Base-by-base conservation (phyloP, 2,329 filamentous ascomycete genomes). In the Colletotrichum spaethianum region DNA sequence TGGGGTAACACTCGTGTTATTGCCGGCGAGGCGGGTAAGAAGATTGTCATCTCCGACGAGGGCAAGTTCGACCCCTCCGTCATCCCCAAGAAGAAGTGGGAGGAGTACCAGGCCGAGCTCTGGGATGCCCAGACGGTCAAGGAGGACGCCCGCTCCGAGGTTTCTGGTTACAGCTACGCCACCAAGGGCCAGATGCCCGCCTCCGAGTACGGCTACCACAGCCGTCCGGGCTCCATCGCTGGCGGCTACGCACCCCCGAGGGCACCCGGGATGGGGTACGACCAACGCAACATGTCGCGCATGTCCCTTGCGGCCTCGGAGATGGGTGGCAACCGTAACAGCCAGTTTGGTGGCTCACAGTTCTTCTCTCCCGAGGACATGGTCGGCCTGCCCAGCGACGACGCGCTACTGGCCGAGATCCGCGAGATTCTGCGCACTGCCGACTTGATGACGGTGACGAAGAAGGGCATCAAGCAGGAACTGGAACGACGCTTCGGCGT, bases 1-100 rank as follows among this genome's bases (percentile, higher is more conserved):
- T 99, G 96, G 96, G 96, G 96, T 84, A 99, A 98, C 84, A 99
- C 96, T 50, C 96, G 96, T 91, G 91, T 99, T 70, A 95, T 99
- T 75, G 96, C 94, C 9, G 96, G 96, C 80, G 96, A 99, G 81
- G 92, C 93, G 82, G 96, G 96, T 75, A 93, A 94, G 81, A 96
- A 98, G 87, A 86, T 98, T 74, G 91, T 99, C 77, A 93, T 99
- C 75, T 94, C 95, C 1, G 96, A 99, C 81, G 96, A 99, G 85
- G 96, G 96, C 86, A 98, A 98, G 83, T 99, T 98, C 80, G 96
- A 99, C 80, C 96, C 96, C 18, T 87, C 89, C 57, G 94, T 92
- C 46, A 98, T 99, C 76, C 96, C 96, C 26, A 94, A 94, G 85
- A 99, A 98, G 92, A 96, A 94, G 88, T 99, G 96, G 96, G 96